These are phyloP conservation scores for Camelina neglecta DNA, from an alignment of 345 rosid genomes.

Conservation along the genomic window DNA sequence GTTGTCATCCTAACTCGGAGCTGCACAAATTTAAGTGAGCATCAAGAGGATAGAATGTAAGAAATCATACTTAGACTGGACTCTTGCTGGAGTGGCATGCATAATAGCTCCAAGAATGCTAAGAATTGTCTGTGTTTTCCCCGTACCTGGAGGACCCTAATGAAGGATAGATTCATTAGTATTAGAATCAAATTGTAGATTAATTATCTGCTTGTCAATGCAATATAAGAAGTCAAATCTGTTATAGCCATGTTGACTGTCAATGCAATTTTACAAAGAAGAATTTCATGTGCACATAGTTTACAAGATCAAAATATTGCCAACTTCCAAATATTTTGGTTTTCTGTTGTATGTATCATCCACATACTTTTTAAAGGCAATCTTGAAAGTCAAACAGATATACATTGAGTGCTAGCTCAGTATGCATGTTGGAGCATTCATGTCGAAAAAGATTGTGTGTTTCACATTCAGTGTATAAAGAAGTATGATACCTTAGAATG, in stretches of 20 bases:
- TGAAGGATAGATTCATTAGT: constrained; percentile 33
- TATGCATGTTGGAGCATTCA: background rate
- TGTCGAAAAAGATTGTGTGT: background rate
- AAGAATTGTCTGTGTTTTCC: constrained; percentile 97
- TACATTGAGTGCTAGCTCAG: constrained; percentile 19
- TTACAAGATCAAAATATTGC: background rate
- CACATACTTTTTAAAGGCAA: constrained; percentile 8
- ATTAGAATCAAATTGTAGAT: constrained; percentile 5
- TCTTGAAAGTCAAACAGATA: constrained; percentile 16
- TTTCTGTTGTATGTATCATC: background rate
- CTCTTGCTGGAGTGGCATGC: constrained; percentile 91
- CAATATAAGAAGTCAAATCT: background rate
- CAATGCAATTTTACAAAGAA: constrained; percentile 20
- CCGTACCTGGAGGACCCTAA: constrained; percentile 99
- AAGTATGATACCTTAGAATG: background rate
- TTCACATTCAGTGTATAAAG: background rate
- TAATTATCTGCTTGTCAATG: constrained; percentile 27
- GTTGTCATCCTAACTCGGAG: background rate
- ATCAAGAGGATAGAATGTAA: constrained; percentile 16
- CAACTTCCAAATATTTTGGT: background rate
- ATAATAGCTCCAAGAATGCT: constrained; percentile 92
- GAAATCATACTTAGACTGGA: constrained; percentile 63
- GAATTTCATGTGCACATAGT: background rate
- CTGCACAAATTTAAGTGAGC: constrained; percentile 5
- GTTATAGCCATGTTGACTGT: background rate